A percentile compares a stretch with the other conserved stretches of the same genome.
Conservation (phyloP, 495 filamentous ascomycete genomes). For the Parmelia sp. region DNA sequence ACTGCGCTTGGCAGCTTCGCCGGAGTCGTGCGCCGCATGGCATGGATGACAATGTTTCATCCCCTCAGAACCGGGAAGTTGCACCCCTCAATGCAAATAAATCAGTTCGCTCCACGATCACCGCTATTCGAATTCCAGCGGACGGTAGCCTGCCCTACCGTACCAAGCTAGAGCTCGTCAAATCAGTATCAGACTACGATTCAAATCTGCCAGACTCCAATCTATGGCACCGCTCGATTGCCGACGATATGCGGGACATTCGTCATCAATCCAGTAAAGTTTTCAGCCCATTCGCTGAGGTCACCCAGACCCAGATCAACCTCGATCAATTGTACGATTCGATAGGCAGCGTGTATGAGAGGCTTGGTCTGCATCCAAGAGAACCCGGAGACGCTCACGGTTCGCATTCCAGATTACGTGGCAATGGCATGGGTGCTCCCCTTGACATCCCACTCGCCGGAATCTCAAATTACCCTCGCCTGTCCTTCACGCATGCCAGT, state of each 20-base stretch:
- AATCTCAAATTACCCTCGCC: not conserved
- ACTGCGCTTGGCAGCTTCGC: too few species aligned
- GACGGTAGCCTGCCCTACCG: constrained; percentile 3
- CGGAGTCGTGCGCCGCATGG: too few species aligned
- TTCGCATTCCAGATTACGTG: not conserved
- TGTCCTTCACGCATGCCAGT: constrained; percentile 1
- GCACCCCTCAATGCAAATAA: too few species aligned
- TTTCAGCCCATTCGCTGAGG: not conserved
- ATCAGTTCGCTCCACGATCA: constrained; percentile 6
- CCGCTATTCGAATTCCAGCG: constrained; percentile 13
- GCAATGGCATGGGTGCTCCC: not conserved
- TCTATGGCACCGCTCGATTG: not conserved
- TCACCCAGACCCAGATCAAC: too few species aligned
- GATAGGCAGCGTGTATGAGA: not conserved
- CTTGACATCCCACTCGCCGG: not conserved
- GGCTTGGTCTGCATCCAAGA: not conserved
- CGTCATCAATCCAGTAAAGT: not conserved
- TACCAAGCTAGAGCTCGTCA: not conserved
- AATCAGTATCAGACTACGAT: not conserved
- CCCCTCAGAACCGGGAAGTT: too few species aligned
- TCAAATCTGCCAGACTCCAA: constrained; percentile 9
- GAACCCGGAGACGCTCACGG: not conserved
- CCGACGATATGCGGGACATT: not conserved
- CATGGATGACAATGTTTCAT: too few species aligned
- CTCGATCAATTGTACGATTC: not conserved